Evolutionary conservation across 768 basidiomycete species (phyloP).

Genomic region (Tulasnella sp.): DNA sequence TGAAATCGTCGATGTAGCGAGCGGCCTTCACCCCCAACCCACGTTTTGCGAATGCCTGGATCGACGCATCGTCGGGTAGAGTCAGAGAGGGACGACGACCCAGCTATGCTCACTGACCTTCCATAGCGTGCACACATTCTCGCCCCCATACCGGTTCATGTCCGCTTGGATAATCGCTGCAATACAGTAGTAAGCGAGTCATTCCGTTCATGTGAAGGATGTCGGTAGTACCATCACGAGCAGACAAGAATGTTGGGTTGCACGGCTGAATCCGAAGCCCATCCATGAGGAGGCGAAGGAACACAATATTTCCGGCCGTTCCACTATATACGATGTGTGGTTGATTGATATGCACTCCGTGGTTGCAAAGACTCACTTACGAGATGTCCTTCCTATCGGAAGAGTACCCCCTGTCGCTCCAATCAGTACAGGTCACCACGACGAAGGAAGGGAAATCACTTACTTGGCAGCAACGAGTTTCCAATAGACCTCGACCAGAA

Average conservation of each 20-base stretch:
- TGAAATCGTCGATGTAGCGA: constrained; percentile 25
- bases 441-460: not conserved
- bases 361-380: too few relatives aligned
- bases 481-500: constrained; percentile 29
- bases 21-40: constrained; percentile 36
- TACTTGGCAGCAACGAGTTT: constrained; percentile 21
- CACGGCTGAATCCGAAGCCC: constrained; percentile 37
- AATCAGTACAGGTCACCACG: not conserved
- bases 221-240: constrained; percentile 35
- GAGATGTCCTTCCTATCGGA: not conserved
- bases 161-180: constrained; percentile 35
- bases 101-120: constrained; percentile 15
- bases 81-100: not conserved
- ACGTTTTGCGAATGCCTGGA: constrained; percentile 34
- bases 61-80: too few relatives aligned
- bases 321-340: constrained; percentile 15
- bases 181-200: not conserved
- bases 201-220: not conserved
- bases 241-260: constrained; percentile 39
- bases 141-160: constrained; percentile 34
- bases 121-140: constrained; percentile 35
- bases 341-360: too few relatives aligned
- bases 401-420: not conserved
- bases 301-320: constrained; percentile 38
- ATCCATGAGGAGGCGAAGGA: constrained; percentile 41